Evolutionary conservation across 441 rosid genomes (phyloP), one percentile per base, ranked within the genome.

Genomic region (Manihot esculenta): DNA sequence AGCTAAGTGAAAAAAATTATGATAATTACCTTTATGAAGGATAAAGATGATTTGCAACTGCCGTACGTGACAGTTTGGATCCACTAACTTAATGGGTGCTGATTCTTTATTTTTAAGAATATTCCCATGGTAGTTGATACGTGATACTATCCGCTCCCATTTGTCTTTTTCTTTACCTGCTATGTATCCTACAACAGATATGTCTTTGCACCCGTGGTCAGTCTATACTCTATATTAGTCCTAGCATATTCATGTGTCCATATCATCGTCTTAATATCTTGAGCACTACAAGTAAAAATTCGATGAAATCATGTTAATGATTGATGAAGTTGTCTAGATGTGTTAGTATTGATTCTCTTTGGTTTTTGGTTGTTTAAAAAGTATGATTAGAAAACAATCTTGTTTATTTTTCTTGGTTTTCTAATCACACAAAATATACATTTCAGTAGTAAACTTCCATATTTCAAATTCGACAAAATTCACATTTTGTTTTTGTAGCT

Each of bases 11-110:
- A 59, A 35, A 23, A 47, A 47, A 26, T 18, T 21, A 15, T 15
- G 21, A 24, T 9, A 3, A 38, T 56, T 17, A 38, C 23, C 35
- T 56, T 7, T 11, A 3, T 10, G n/a, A 68, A 24, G 56, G 42
- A 56, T 57, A 14, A 53, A 17, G 24, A 44, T 44, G 42, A 69
- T 57, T 69, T n/a, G n/a, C 42, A n/a, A 45, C 51, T 68, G 17
- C 26, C 30, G 53, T 55, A 23, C 27, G 12, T 26, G 61, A 23
- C 12, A 21, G 14, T 9, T 20, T 50, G n/a, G n/a, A 21, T 14
- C 3, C n/a, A 42, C 8, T 53, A 6, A 14, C 1, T 38, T 30
- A 30, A 51, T 9, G 30, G 26, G 10, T 66, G 60, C 24, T 53
- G 7, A 20, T 66, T 48, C 49, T 50, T 1, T 33, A 10, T 41